These are phyloP conservation scores for Chondrus crispus DNA, from an alignment of 23 red algal species.

Conservation along the genomic window DNA sequence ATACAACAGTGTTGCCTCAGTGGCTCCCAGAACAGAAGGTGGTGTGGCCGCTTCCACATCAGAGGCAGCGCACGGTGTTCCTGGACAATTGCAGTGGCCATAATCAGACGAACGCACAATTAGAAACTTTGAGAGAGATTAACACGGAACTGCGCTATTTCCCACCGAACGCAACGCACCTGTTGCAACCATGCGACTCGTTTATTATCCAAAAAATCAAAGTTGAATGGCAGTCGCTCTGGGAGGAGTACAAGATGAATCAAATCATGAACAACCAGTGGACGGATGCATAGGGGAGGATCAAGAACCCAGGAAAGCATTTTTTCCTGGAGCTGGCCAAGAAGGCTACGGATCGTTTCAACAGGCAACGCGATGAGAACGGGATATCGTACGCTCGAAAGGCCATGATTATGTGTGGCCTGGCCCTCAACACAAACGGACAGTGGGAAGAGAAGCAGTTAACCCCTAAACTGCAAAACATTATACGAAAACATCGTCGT, in stretches of 20 bases:
- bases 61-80: background rate
- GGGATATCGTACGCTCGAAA: background rate
- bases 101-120: background rate
- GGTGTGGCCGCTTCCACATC: background rate
- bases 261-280: background rate
- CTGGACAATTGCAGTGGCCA: background rate
- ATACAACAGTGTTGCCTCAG: background rate
- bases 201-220: conserved; percentile 14
- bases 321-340: background rate
- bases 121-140: background rate
- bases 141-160: background rate
- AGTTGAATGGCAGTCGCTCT: background rate
- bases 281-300: background rate
- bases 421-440: background rate
- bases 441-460: background rate
- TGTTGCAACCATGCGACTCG: background rate
- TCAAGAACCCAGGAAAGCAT: background rate
- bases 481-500: background rate
- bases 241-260: conserved; percentile 5
- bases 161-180: background rate
- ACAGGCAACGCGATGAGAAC: background rate
- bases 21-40: background rate
- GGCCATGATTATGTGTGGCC: conserved; percentile 5
- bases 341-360: background rate
- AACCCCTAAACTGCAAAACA: background rate